A percentile compares a stretch with the other conserved stretches of the same genome.
These are phyloP conservation scores for Cercospora berteroae DNA, from an alignment of 2,329 filamentous ascomycete species.

Conservation along the genomic window DNA sequence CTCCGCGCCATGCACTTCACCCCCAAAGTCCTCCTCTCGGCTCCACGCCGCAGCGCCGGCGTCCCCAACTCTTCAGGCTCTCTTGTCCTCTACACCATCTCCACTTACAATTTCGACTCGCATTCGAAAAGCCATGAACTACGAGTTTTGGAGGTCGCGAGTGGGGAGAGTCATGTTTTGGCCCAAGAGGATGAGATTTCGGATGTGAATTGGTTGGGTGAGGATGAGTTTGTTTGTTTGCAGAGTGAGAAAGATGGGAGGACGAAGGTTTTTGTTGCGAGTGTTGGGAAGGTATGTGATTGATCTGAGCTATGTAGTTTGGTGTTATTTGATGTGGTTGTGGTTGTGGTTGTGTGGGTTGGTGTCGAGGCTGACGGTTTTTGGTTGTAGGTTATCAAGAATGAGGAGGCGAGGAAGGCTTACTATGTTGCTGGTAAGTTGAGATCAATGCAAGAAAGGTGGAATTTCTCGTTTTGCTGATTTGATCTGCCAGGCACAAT, in stretches of 20 bases:
- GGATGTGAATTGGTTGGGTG: constrained; percentile 74
- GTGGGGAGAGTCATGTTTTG: constrained; percentile 63
- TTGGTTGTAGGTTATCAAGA: constrained; percentile 2
- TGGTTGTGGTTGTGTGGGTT: neutral
- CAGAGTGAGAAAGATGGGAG: constrained; percentile 43
- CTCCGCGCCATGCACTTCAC: constrained; percentile 69
- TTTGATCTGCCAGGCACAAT: constrained; percentile 37
- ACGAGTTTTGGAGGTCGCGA: constrained; percentile 66
- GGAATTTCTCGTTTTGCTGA: neutral
- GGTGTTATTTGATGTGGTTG: no score
- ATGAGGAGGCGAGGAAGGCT: constrained; percentile 24
- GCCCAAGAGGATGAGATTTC: constrained; percentile 63
- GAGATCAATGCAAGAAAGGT: neutral
- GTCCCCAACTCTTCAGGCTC: constrained; percentile 67
- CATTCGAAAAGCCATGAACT: constrained; percentile 69
- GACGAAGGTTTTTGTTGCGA: constrained; percentile 35
- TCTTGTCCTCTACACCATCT: constrained; percentile 65
- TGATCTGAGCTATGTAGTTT: no score
- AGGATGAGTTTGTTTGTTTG: constrained; percentile 60
- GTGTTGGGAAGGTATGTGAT: constrained; percentile 21
- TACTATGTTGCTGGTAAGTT: constrained; percentile 38
- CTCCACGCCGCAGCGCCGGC: constrained; percentile 68
- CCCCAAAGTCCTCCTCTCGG: constrained; percentile 72
- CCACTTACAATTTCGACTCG: constrained; percentile 75
- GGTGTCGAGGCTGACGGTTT: neutral